Evolutionary conservation across 345 rosid species (phyloP), one percentile per base, ranked within the genome.

Genomic region (Gossypium anomalum): DNA sequence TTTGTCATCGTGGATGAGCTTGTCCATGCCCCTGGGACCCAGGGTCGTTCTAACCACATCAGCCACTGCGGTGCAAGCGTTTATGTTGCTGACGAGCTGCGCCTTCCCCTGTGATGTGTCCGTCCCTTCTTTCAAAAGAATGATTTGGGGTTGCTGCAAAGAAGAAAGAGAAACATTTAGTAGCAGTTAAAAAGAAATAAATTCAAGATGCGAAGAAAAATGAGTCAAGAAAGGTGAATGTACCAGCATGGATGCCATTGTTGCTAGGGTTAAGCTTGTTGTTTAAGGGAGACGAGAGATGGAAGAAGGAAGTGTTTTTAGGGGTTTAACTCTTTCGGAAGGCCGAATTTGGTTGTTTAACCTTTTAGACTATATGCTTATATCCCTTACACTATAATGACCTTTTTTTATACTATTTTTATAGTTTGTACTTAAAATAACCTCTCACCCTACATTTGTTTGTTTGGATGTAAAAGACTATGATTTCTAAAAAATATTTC

Each of bases 1-100:
- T 77, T 93, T 93, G 76, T 92, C 95, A 78, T 93, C 99, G 72
- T 96, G 99, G 80, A 96, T 96, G 75, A 96, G 89, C 80, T 96
- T 96, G 83, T 93, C 99, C 99, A 96, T 93, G 4, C 99, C 99
- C 51, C 98, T 86, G 0, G 98, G 99, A 0, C 99, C 99, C 16
- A 96, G 91, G 17, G 99, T 96, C 69, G 97, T 92, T 74, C 99
- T 85, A 44, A 93, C 89, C 11, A 88, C 87, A 72, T 96, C 99
- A 11, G 97, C 89, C 14, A 96, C 92, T 25, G 94, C 97, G 7
- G 97, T 96, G 76, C 97, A 92, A 34, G 99, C 97, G 82, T 89
- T 96, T 83, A 96, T 96, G 86, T 96, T 96, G 86, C 99, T 96
- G 2, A 96, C 78, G 10, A 92, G 86, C 88, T 96, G 99, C 3